Evolutionary conservation across 768 basidiomycete genomes (phyloP), one percentile per base, ranked within the genome.

Genomic region (Tylopilus vinaceipallidus): DNA sequence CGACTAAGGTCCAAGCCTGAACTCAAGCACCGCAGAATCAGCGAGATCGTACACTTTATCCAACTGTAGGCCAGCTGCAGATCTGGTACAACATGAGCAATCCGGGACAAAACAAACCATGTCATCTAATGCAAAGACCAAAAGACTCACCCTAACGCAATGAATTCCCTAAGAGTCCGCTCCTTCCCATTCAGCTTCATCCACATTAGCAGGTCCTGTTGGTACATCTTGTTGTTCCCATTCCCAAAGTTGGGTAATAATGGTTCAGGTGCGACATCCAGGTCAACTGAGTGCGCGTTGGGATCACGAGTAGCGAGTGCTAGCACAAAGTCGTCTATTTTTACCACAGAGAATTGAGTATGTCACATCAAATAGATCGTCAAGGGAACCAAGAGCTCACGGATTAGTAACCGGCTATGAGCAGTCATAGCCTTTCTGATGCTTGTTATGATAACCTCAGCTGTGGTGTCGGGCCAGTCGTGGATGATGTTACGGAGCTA

Each of bases 171-270:
- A n/a, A n/a, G n/a, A n/a, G 70, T 72, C 4, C 78, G 71, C 49
- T 78, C 77, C 55, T 72, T 67, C 7, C 67, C 59, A 45, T 80
- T 77, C 12, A 73, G 56, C n/a, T 66, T 24, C 19, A 60, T 42
- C 71, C 77, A 72, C 78, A 80, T 77, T 42, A 68, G 71, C 34
- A 79, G 40, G 45, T 80, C 79, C 45, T 72, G 71, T 20, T 73
- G 61, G 52, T 79, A 79, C 26, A 63, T 62, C 6, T 71, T 61
- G 32, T 73, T 60, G 34, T 62, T 65, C 2, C 74, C 77, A 6
- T 70, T 65, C 22, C 75, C 77, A 42, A 72, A 78, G 57, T 77
- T 79, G n/a, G n/a, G n/a, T n/a, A n/a, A n/a, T n/a, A n/a, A n/a
- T n/a, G n/a, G n/a, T n/a, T n/a, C n/a, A n/a, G 5, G 77, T 2